Percentiles rank a stretch among this genome's conserved stretches.
Evolutionary conservation across 225 moss, liverwort and hornwort genomes (phyloP).

Genomic region (Pseudisothecium myosuroides): DNA sequence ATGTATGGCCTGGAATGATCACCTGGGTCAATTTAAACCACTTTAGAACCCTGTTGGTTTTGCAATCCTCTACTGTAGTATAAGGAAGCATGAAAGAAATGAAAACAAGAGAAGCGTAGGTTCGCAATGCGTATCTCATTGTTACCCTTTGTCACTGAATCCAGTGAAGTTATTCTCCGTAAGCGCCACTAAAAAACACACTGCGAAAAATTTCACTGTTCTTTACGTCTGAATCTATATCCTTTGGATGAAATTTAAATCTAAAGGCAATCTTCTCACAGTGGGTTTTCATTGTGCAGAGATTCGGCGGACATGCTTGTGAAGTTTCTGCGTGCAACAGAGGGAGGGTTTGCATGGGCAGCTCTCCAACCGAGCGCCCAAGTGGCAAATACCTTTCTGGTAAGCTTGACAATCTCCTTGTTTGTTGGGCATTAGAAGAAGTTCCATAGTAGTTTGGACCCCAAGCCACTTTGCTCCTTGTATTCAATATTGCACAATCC

Average conservation of each 20-base stretch:
- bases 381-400: constrained; percentile 14
- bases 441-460: no score
- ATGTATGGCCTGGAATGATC: background rate
- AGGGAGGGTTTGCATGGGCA: constrained; percentile 30
- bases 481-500: background rate
- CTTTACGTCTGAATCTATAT: background rate
- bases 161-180: background rate
- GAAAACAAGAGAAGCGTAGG: background rate
- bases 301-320: constrained; percentile 1
- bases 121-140: background rate
- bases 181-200: background rate
- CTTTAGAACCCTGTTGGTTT: background rate
- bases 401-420: background rate
- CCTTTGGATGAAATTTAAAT: background rate
- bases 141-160: background rate
- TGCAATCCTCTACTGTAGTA: background rate
- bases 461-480: background rate
- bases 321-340: constrained; percentile 28
- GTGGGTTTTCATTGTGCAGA: constrained; percentile 1
- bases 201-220: no score
- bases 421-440: background rate
- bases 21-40: background rate
- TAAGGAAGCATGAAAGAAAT: background rate
- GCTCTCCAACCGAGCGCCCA: constrained; percentile 1
- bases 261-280: background rate